Conservation (phyloP, 2,329 filamentous ascomycete genomes). For the Phoma herbarum region DNA sequence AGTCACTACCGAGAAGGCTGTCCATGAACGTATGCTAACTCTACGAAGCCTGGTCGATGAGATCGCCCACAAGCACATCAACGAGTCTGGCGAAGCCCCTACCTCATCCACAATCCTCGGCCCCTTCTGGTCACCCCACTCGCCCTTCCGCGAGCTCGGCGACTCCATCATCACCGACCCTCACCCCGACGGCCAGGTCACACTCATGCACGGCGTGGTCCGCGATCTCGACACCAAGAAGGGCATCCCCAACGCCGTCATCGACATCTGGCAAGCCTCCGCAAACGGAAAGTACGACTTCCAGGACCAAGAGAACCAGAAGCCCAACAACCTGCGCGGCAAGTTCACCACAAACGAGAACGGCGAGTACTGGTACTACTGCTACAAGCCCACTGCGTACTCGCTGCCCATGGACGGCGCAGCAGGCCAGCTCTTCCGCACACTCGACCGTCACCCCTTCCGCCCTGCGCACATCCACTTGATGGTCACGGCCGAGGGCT, state of each 20-base stretch:
- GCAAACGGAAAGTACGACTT: slow-evolving; percentile 80
- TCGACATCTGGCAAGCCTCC: slow-evolving; percentile 82
- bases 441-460: slow-evolving; percentile 67
- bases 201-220: slow-evolving; percentile 75
- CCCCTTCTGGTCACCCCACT: slow-evolving; percentile 79
- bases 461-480: slow-evolving; percentile 69
- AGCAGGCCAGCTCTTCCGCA: slow-evolving; percentile 61
- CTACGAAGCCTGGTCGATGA: slow-evolving; percentile 67
- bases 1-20: slow-evolving; percentile 47
- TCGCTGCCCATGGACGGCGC: slow-evolving; percentile 71
- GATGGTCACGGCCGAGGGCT: slow-evolving; percentile 63
- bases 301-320: slow-evolving; percentile 76
- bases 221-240: slow-evolving; percentile 70
- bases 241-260: slow-evolving; percentile 72
- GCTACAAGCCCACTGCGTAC: slow-evolving; percentile 77
- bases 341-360: slow-evolving; percentile 77
- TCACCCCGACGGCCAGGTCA: slow-evolving; percentile 64
- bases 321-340: slow-evolving; percentile 77
- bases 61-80: slow-evolving; percentile 70
- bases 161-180: slow-evolving; percentile 71
- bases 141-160: slow-evolving; percentile 74
- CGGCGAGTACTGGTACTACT: slow-evolving; percentile 77
- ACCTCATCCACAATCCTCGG: slow-evolving; percentile 81
- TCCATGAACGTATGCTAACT: not conserved
- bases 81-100: slow-evolving; percentile 68